Evolutionary conservation across 1,139 yeast species (phyloP), one percentile per base, ranked within the genome.

Genomic region (Geotrichum aggregatum): DNA sequence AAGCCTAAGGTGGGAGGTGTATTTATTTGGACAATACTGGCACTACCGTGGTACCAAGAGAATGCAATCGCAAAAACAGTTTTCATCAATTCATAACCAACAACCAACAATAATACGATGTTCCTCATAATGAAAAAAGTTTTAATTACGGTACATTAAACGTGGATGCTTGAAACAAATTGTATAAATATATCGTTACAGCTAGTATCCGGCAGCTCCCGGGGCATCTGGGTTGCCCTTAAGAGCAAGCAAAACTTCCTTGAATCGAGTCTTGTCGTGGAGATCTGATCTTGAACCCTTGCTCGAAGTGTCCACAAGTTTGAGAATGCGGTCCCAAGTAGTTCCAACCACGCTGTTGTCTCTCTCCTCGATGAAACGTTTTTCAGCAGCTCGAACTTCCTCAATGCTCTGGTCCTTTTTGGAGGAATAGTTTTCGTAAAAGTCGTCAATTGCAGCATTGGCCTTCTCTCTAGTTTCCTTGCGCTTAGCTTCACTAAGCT

Each of bases 341-440:
- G 95, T 84, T 33, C 75, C 74, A 31, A 75, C 69, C 64, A 85
- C 83, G 66, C 86, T 87, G 38, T 78, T 79, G 66, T 91, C 97
- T 66, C 95, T 82, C 65, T 86, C 82, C 55, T 78, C 82, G 57
- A 87, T 69, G 65, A 84, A 91, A 55, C 78, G 79, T 58, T 66
- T 65, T 59, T 83, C 87, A 62, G 87, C 88, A 59, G 82, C 85
- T 55, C 78, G 30, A 24, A 43, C 66, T 86, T 82, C 55, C 77
- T 81, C 57, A 87, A 69, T 74, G 52, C 81, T 80, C 59, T 79
- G 79, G 53, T 88, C 95, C 71, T 83, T 87, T 73, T 92, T 92
- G 65, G 77, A 75, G 71, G 88, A 89, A 76, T 94, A 94, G 66
- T 84, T 85, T 62, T 89, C 96, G 71, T 94, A 94, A 71, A 92